phyloP scores from a whole-genome alignment of 2,329 filamentous ascomycete genomes.

The Arthroderma sp. region DNA sequence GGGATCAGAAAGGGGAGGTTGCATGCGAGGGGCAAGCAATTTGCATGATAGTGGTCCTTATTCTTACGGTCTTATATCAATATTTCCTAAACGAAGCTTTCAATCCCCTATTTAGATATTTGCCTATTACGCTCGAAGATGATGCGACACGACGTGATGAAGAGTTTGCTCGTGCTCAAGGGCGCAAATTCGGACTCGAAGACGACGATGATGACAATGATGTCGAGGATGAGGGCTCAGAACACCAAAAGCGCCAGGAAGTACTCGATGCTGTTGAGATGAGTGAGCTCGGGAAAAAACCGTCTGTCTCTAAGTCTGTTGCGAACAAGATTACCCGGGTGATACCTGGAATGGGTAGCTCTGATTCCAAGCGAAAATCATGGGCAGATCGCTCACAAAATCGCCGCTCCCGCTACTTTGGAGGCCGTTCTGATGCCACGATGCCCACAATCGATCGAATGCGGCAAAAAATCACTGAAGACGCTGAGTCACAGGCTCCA shows the following conservation, averaged over 20 bases:
- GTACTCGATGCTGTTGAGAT: conserved; percentile 39
- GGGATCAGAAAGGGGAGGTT: conserved; percentile 40
- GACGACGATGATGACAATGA: conserved; percentile 40
- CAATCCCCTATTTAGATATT: conserved; percentile 68
- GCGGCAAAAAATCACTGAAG: conserved; percentile 30
- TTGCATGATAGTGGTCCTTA: conserved; percentile 63
- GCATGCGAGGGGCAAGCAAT: conserved; percentile 65
- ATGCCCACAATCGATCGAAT: conserved; percentile 22
- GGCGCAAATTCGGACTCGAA: conserved; percentile 50
- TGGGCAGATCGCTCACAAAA: conserved; percentile 33
- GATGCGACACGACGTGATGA: conserved; percentile 85
- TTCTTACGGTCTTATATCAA: conserved; percentile 67
- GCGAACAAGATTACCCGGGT: conserved; percentile 14
- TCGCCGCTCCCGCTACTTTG: conserved; percentile 29
- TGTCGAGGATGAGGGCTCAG: conserved; percentile 32
- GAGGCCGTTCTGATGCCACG: conserved; percentile 20
- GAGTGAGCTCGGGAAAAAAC: conserved; percentile 9
- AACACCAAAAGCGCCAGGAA: conserved; percentile 19
- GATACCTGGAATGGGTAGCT: conserved; percentile 6
- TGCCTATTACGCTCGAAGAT: conserved; percentile 91
- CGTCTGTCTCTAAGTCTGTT: conserved; percentile 7
- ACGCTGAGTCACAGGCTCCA: conserved; percentile 57
- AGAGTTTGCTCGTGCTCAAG: conserved; percentile 70
- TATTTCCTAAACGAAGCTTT: conserved; percentile 71
- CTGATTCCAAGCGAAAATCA: conserved; percentile 16